Evolutionary conservation across 805 yeast genomes (phyloP).

Genomic region (Tetrapisispora iriomotensis): DNA sequence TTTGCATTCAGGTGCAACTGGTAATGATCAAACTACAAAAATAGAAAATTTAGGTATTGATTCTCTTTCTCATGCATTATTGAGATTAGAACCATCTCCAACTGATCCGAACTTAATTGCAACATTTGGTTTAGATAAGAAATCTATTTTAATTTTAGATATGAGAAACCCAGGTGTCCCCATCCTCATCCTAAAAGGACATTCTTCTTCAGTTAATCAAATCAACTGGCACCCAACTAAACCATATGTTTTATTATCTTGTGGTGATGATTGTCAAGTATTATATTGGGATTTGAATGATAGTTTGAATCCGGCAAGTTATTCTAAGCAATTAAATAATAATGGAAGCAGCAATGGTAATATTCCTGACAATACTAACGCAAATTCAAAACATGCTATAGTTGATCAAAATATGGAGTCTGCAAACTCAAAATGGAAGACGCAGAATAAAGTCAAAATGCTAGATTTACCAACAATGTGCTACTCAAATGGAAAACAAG

Average conservation of each 20-base stretch:
- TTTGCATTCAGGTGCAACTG: not conserved
- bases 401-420: not conserved
- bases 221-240: conserved; percentile 78
- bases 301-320: not conserved
- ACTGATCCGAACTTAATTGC: conserved; percentile 77
- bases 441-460: conserved; percentile 2
- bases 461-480: conserved; percentile 34
- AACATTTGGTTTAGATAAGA: conserved; percentile 63
- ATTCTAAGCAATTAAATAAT: not conserved
- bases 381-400: conserved; percentile 3
- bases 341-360: not conserved
- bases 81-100: conserved; percentile 70
- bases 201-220: conserved; percentile 56
- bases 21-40: not conserved
- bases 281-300: conserved; percentile 53
- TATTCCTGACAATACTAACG: not conserved
- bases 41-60: conserved; percentile 19
- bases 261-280: conserved; percentile 69
- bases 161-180: conserved; percentile 85
- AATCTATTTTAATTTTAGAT: conserved; percentile 61
- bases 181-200: conserved; percentile 57
- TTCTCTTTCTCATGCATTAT: conserved; percentile 39
- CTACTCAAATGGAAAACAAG: conserved; percentile 49
- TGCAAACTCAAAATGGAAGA: not conserved
- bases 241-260: conserved; percentile 44